phyloP scores from a whole-genome alignment of 192 early-diverging fungal species.

The Geranomyces variabilis region DNA sequence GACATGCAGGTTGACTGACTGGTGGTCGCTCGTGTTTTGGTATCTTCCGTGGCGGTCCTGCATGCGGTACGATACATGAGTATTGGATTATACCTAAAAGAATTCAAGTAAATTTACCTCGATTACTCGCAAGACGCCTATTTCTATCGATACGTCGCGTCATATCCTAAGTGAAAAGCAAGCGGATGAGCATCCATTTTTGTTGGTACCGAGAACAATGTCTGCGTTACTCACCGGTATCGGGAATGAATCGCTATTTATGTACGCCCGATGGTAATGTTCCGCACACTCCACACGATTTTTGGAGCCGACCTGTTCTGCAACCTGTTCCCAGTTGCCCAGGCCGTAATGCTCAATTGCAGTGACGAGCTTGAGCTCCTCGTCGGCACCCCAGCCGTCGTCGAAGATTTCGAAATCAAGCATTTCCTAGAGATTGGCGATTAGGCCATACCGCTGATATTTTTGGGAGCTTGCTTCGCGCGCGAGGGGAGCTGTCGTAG shows the following conservation, averaged over 20 bases:
- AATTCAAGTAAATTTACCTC: constrained; percentile 4
- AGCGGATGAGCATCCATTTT: not conserved
- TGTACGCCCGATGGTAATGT: constrained; percentile 88
- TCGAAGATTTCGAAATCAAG: constrained; percentile 90
- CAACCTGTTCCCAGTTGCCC: constrained; percentile 96
- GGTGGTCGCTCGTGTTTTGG: constrained; percentile 54
- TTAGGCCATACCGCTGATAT: no score
- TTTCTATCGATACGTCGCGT: constrained; percentile 61
- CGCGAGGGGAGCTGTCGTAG: not conserved
- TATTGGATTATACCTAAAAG: not conserved
- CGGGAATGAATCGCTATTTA: constrained; percentile 77
- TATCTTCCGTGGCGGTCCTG: constrained; percentile 19
- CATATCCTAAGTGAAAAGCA: constrained; percentile 61
- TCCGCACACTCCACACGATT: constrained; percentile 82
- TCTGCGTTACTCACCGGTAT: constrained; percentile 65
- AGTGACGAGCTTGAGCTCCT: constrained; percentile 93
- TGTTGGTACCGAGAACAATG: not conserved
- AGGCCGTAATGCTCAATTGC: constrained; percentile 89
- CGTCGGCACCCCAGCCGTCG: constrained; percentile 91
- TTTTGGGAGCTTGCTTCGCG: no score
- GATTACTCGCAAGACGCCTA: constrained; percentile 1
- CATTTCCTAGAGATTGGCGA: constrained; percentile 59
- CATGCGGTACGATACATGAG: not conserved
- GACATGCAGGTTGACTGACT: constrained; percentile 85
- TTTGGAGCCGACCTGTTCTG: constrained; percentile 91